Base-by-base conservation (phyloP, 176 grass and related monocot species). In the Typha latifolia region DNA sequence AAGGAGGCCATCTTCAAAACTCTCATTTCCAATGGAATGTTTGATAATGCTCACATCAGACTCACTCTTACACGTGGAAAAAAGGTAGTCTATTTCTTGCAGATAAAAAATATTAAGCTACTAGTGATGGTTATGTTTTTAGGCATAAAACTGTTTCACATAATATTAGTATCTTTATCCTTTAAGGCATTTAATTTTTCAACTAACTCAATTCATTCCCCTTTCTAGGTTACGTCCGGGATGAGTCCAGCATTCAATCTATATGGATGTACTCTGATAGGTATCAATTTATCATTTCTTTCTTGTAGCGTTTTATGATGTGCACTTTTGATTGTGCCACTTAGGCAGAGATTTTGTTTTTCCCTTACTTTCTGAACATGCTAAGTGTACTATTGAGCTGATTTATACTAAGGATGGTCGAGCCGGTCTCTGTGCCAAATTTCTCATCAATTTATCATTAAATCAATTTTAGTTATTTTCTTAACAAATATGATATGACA, bases 221-320 rank as follows among this genome's bases (percentile, higher is more conserved):
- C 76, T 71, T 66, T 81, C 61, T 72, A 92, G 93, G 93, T 97
- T 67, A 97, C 93, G 82, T 97, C 93, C 70, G 93, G 88, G 65
- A 92, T 97, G 93, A 97, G 93, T 82, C 93, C 88, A 49, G 72
- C 73, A 64, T 97, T 97, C 76, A 97, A 97, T 82, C 83, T 97
- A 49, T 91, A 97, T 86, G 93, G 93, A 8, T 97, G 93, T 68
- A 72, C 64, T 66, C 82, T 97, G 68, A 97, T 97, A 68, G 93
- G 93, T 97, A 92, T 47, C 66, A 55, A 79, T 67, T 65, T 53
- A 23, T 48, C 61, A 27, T 62, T 62, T 69, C 12, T 56, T 26
- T 66, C 51, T 32, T 64, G 19, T 21, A 24, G 47, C 19, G 61
- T 26, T 70, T 31, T 78, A 5, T 32, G 11, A 48, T 4, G 18